These are phyloP conservation scores for Phlyctochytrium bullatum DNA, from an alignment of 192 early-diverging fungal genomes.

Conservation along the genomic window DNA sequence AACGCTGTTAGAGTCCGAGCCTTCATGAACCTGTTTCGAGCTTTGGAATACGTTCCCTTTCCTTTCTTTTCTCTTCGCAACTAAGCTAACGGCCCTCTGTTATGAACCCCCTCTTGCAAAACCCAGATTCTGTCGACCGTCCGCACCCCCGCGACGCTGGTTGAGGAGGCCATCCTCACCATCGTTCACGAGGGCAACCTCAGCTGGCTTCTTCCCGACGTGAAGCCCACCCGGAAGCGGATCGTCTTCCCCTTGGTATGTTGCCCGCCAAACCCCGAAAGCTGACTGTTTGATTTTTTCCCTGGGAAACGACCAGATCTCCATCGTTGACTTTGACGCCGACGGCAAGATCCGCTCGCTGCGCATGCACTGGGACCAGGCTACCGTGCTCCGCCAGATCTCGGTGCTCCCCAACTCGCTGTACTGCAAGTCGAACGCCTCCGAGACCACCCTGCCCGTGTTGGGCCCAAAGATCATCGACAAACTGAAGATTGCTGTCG, in stretches of 20 bases:
- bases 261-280: neutral
- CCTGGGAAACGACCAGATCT: constrained; percentile 23
- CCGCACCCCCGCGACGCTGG: constrained; percentile 12
- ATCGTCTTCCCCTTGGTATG: constrained; percentile 31
- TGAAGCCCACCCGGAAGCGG: constrained; percentile 43
- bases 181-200: constrained; percentile 37
- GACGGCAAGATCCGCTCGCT: constrained; percentile 28
- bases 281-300: no score
- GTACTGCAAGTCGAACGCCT: constrained; percentile 50
- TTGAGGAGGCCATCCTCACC: constrained; percentile 45
- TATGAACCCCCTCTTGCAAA: neutral
- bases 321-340: constrained; percentile 30
- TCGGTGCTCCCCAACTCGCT: constrained; percentile 36
- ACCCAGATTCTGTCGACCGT: constrained; percentile 14
- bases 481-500: constrained; percentile 11
- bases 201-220: constrained; percentile 49
- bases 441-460: constrained; percentile 44
- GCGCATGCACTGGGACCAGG: constrained; percentile 58
- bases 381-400: constrained; percentile 45
- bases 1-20: no score
- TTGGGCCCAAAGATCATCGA: constrained; percentile 38
- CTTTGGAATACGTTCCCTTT: no score
- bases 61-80: no score
- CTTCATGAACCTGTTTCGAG: no score
- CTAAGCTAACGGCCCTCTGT: no score